Evolutionary conservation across 1,139 yeast species (phyloP).

Genomic region (Pichia inconspicua): DNA sequence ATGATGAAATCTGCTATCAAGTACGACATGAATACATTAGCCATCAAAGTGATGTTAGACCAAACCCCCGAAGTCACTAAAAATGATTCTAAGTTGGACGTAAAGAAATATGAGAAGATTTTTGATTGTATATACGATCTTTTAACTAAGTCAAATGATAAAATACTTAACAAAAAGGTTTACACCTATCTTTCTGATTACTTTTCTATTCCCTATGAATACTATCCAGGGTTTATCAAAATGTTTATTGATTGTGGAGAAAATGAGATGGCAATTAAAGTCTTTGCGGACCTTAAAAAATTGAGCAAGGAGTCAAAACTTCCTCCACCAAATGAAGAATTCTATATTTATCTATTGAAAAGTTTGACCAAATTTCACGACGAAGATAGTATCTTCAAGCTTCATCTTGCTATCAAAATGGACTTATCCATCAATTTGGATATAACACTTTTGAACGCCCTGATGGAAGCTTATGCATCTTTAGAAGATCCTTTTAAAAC

Average conservation of each 20-base stretch:
- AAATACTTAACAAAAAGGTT: conserved; percentile 36
- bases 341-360: conserved; percentile 53
- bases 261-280: conserved; percentile 56
- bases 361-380: conserved; percentile 54
- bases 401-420: conserved; percentile 60
- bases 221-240: conserved; percentile 53
- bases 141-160: conserved; percentile 29
- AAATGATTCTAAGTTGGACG: conserved; percentile 15
- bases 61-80: conserved; percentile 47
- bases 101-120: conserved; percentile 28
- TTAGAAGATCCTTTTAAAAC: conserved; percentile 55
- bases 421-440: conserved; percentile 57
- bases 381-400: conserved; percentile 60
- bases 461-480: conserved; percentile 61
- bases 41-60: conserved; percentile 48
- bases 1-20: conserved; percentile 29
- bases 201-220: conserved; percentile 52
- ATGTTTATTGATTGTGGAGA: conserved; percentile 51
- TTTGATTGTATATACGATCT: conserved; percentile 41
- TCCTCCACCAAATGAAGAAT: conserved; percentile 59
- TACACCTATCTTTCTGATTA: conserved; percentile 54
- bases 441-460: conserved; percentile 49
- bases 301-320: conserved; percentile 44
- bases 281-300: conserved; percentile 57
- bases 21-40: conserved; percentile 26